Evolutionary conservation across 306 rosid species (phyloP), one percentile per base, ranked within the genome.

Genomic region (Quercus aquifolioides): DNA sequence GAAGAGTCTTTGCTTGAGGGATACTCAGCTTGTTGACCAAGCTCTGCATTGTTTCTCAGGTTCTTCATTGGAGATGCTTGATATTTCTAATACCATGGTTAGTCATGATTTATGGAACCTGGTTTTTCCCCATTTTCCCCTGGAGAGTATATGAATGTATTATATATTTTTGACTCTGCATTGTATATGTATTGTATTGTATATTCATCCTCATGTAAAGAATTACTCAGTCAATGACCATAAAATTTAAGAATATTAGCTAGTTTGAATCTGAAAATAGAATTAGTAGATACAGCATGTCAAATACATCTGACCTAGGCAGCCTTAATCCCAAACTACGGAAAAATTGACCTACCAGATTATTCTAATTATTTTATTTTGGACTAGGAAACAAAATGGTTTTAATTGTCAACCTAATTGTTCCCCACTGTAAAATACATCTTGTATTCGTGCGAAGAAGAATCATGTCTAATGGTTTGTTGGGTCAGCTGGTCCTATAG

Each of bases 51-150:
- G 81, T 81, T 88, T 88, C 74, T 18, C 71, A 69, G 90, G 91
- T 82, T 89, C 93, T 82, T 91, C 92, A 72, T 88, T 93, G 91
- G 92, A 89, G 89, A 77, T 78, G 90, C 92, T 93, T 74, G 98
- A 93, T 82, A 85, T 93, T 86, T 88, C 94, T 83, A 72, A 89
- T 84, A 93, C 98, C 20, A 73, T 81, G 98, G 98, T 93, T 74
- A 82, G 89, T 80, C 81, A 59, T 73, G 81, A 70, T 55, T 79
- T 33, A 11, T 76, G 56, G 77, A 80, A 77, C 67, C 74, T 78
- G 52, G 67, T 69, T 68, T 59, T 75, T 77, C 72, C 46, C 33
- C 71, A 28, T 49, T 55, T 76, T 23, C 76, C 65, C 67, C 57
- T 1, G 3, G 20, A 59, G 79, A 75, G 68, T 19, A 8, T 46